Conservation (phyloP, 108 stramenopile species). For the Hondaea fermentalgiana region DNA sequence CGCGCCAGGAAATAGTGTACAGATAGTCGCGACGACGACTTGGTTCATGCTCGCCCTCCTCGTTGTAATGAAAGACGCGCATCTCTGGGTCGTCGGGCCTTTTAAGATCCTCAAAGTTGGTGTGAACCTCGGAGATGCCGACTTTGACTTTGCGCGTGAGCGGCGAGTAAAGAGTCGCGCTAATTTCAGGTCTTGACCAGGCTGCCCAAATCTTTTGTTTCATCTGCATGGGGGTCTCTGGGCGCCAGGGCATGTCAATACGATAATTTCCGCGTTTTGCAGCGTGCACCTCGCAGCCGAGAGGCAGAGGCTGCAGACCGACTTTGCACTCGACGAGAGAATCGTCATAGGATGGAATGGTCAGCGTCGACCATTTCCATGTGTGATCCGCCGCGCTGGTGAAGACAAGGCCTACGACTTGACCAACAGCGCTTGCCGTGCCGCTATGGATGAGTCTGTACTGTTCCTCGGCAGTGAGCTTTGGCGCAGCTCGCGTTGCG, state of each 20-base stretch:
- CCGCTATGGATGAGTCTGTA: background rate
- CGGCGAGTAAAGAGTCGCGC: background rate
- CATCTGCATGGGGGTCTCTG: background rate
- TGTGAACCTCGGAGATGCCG: background rate
- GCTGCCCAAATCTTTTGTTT: background rate
- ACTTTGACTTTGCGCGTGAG: background rate
- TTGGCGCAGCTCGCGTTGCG: background rate
- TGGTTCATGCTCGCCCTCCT: background rate
- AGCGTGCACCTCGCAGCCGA: background rate
- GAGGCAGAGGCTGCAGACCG: background rate
- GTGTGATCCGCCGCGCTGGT: background rate
- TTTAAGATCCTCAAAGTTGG: background rate
- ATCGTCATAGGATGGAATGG: too few species aligned
- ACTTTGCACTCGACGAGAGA: background rate
- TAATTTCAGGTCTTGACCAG: background rate
- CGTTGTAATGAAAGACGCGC: background rate
- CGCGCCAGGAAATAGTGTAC: background rate
- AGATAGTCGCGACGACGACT: background rate
- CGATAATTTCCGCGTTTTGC: background rate
- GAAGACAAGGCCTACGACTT: background rate
- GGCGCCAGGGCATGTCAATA: background rate
- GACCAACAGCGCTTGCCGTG: background rate
- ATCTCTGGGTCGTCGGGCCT: background rate
- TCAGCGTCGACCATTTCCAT: background rate
- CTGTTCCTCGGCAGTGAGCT: background rate